These are phyloP conservation scores for Athelia sp. DNA, from an alignment of 1,284 basidiomycete genomes.

Conservation along the genomic window DNA sequence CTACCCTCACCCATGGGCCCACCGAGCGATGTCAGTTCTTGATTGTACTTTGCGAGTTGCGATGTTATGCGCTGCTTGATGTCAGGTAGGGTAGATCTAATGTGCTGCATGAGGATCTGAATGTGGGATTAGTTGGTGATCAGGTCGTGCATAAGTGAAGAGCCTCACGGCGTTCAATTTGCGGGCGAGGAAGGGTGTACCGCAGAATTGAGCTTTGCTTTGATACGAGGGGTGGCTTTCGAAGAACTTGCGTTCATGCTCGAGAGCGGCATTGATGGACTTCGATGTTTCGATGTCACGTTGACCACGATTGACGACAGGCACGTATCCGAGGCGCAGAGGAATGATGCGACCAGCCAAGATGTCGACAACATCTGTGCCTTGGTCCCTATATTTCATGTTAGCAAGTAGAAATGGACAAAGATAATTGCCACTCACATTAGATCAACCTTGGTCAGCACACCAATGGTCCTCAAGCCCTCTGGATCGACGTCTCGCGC, in stretches of 20 bases:
- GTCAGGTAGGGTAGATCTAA: slow-evolving; percentile 92
- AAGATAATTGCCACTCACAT: slow-evolving; percentile 57
- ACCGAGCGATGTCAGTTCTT: slow-evolving; percentile 83
- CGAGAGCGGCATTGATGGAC: slow-evolving; percentile 80
- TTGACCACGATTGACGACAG: slow-evolving; percentile 96
- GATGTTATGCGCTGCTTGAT: slow-evolving; percentile 91
- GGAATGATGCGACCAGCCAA: slow-evolving; percentile 94
- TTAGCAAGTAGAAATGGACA: slow-evolving; percentile 1
- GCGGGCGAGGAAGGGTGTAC: slow-evolving; percentile 94
- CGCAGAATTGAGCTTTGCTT: slow-evolving; percentile 92
- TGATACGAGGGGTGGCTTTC: slow-evolving; percentile 92
- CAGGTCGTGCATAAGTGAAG: slow-evolving; percentile 2
- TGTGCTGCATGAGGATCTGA: slow-evolving; percentile 97
- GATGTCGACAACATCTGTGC: slow-evolving; percentile 98
- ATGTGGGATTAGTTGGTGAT: slow-evolving; percentile 2
- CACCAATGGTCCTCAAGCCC: slow-evolving; percentile 93
- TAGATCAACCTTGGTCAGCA: slow-evolving; percentile 96
- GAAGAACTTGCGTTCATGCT: slow-evolving; percentile 89
- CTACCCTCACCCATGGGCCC: slow-evolving; percentile 83
- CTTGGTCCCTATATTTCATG: slow-evolving; percentile 68
- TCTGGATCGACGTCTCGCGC: slow-evolving; percentile 93
- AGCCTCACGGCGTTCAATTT: slow-evolving; percentile 93
- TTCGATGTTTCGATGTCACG: slow-evolving; percentile 91
- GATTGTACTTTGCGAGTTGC: slow-evolving; percentile 83
- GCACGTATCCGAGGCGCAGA: slow-evolving; percentile 92